Conservation (phyloP, 1,284 basidiomycete genomes). For the Dichomitus squalens region DNA sequence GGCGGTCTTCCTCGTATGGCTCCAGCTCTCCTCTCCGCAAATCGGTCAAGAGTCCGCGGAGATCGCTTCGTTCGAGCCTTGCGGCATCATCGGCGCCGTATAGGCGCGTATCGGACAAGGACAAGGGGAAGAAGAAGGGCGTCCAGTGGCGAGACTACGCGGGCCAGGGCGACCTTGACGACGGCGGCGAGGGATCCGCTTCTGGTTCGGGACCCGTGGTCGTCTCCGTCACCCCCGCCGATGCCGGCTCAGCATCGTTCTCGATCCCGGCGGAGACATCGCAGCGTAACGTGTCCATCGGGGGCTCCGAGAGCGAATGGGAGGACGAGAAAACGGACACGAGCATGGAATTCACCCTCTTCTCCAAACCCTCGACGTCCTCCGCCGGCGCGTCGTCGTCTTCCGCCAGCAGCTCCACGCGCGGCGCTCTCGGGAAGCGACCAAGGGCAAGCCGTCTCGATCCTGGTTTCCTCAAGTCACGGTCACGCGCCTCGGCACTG, state of each 20-base stretch:
- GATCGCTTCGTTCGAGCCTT: slow-evolving; percentile 69
- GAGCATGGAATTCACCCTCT: slow-evolving; percentile 56
- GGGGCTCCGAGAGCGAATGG: slow-evolving; percentile 83
- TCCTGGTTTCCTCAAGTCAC: slow-evolving; percentile 66
- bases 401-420: slow-evolving; percentile 27
- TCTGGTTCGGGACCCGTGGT: slow-evolving; percentile 16
- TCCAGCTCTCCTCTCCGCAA: slow-evolving; percentile 38
- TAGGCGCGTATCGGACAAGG: slow-evolving; percentile 61
- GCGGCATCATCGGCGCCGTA: slow-evolving; percentile 52
- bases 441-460: slow-evolving; percentile 68
- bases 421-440: slow-evolving; percentile 38
- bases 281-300: slow-evolving; percentile 41
- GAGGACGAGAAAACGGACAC: slow-evolving; percentile 85
- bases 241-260: slow-evolving; percentile 32
- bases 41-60: slow-evolving; percentile 61
- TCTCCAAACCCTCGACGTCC: slow-evolving; percentile 35
- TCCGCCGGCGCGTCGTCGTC: slow-evolving; percentile 38
- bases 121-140: slow-evolving; percentile 69
- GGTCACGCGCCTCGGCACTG: slow-evolving; percentile 51
- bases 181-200: slow-evolving; percentile 47
- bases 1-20: slow-evolving; percentile 56
- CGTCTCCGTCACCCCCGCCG: slow-evolving; percentile 34
- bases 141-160: slow-evolving; percentile 91
- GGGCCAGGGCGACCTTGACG: slow-evolving; percentile 81
- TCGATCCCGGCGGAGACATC: slow-evolving; percentile 24